Conservation (phyloP, 768 basidiomycete genomes). For the Myochromella boudieri region DNA sequence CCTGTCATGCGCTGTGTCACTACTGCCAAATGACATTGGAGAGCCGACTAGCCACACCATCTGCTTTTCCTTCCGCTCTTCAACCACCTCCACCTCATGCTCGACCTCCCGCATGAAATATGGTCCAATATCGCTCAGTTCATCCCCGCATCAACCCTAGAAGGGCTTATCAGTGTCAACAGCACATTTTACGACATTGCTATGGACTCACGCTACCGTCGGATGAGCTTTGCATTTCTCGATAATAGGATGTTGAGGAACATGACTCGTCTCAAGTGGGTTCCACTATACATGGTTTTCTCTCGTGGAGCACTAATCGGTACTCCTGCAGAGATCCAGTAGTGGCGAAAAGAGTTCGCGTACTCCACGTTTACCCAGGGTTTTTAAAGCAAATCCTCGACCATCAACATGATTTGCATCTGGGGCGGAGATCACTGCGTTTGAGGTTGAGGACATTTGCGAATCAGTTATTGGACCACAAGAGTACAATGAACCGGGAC, state of each 20-base stretch:
- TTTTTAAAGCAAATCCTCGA: slow-evolving; percentile 43
- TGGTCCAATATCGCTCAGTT: slow-evolving; percentile 31
- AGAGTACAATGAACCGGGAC: slow-evolving; percentile 22
- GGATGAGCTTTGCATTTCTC: slow-evolving; percentile 50
- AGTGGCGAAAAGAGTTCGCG: slow-evolving; percentile 47
- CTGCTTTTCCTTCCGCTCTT: background rate
- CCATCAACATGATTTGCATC: slow-evolving; percentile 17
- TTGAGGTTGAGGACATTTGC: slow-evolving; percentile 32
- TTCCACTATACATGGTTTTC: background rate
- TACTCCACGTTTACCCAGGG: slow-evolving; percentile 47
- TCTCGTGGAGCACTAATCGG: background rate
- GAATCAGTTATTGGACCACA: slow-evolving; percentile 31
- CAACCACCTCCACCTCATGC: slow-evolving; percentile 8
- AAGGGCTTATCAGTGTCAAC: slow-evolving; percentile 23
- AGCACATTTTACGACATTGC: slow-evolving; percentile 27
- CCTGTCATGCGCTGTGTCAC: slow-evolving; percentile 13
- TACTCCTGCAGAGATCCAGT: slow-evolving; percentile 41
- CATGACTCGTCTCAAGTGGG: slow-evolving; percentile 37
- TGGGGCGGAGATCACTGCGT: slow-evolving; percentile 21
- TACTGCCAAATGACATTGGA: background rate
- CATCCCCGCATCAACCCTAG: slow-evolving; percentile 18
- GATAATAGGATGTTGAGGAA: slow-evolving; percentile 43
- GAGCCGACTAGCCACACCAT: background rate
- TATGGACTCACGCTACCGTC: slow-evolving; percentile 49
- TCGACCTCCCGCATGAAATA: slow-evolving; percentile 25